Base-by-base conservation (phyloP, 176 grass and related monocot species). In the Eleusine indica region DNA sequence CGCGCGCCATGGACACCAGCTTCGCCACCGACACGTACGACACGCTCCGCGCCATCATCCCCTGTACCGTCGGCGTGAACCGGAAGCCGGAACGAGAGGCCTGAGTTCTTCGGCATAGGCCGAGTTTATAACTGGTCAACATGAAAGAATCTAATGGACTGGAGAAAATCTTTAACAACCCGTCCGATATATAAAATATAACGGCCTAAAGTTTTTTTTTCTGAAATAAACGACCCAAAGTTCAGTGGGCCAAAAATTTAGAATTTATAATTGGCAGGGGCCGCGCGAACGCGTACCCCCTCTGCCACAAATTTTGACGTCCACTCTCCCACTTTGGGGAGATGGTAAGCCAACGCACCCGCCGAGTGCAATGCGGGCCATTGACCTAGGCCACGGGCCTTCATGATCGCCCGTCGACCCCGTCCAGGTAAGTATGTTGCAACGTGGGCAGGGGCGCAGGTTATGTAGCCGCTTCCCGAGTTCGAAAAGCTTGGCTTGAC, bases 231-330 rank as follows among this genome's bases (percentile, higher is more conserved):
- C 41, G 15, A 12, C 10, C 1, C 1, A 4, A 66, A n/a, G 71
- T 15, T 21, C 15, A 21, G 30, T 47, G 44, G 44, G 44, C 44
- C 41, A 69, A 64, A 0, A 7, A 18, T 0, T 38, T 74, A 68
- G 41, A 18, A 32, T 75, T 69, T 0, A 0, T 0, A 19, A 37
- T 65, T 91, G 58, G 66, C 60, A 73, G 73, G 87, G 87, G 81
- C 83, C 90, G 90, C 90, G 88, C 88, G 90, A 14, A 95, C 88
- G 80, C 93, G 80, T 95, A 92, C 88, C 86, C 90, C 83, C 76
- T 87, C 86, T 41, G n/a, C 0, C 86, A 93, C 80, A 93, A 96
- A 93, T 96, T 91, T 89, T 28, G 80, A 93, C 80, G 76, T 87
- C 86, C 88, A 89, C 71, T 93, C 82, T 89, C 77, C 78, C 66